Conservation (phyloP, 352 stramenopile genomes). For the Phytopythium helicoides region DNA sequence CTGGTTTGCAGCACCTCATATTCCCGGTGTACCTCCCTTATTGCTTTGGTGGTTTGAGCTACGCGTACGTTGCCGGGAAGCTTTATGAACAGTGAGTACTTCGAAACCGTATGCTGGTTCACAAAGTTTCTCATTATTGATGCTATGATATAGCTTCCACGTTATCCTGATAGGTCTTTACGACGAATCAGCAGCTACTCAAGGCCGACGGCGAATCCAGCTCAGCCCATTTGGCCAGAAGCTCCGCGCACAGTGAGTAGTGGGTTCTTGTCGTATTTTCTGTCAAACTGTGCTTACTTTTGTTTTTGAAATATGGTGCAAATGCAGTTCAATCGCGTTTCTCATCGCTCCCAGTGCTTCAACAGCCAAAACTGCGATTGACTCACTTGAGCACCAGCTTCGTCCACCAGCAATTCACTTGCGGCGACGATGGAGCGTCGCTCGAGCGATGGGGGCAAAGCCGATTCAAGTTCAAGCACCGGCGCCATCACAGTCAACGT, state of each 20-base stretch:
- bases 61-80: conserved; percentile 27
- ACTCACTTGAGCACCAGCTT: conserved; percentile 17
- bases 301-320: conserved; percentile 2
- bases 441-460: too few species aligned
- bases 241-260: conserved; percentile 39
- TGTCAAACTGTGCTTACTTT: neutral
- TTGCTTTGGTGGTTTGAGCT: conserved; percentile 41
- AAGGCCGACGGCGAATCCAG: conserved; percentile 21
- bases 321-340: conserved; percentile 47
- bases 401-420: neutral
- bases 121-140: too few species aligned
- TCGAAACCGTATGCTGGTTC: neutral
- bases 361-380: conserved; percentile 35
- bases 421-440: neutral
- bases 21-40: conserved; percentile 43
- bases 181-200: conserved; percentile 23
- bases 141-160: conserved; percentile 24
- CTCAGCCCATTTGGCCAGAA: conserved; percentile 37
- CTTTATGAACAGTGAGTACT: conserved; percentile 41
- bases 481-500: conserved; percentile 17
- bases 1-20: conserved; percentile 50
- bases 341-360: conserved; percentile 44
- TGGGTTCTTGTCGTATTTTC: too few species aligned
- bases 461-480: too few species aligned
- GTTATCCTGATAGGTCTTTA: conserved; percentile 48